Percentiles rank a stretch among this genome's conserved stretches.
Evolutionary conservation across 2,329 filamentous ascomycete species (phyloP).

Genomic region (Aureobasidium sp.): DNA sequence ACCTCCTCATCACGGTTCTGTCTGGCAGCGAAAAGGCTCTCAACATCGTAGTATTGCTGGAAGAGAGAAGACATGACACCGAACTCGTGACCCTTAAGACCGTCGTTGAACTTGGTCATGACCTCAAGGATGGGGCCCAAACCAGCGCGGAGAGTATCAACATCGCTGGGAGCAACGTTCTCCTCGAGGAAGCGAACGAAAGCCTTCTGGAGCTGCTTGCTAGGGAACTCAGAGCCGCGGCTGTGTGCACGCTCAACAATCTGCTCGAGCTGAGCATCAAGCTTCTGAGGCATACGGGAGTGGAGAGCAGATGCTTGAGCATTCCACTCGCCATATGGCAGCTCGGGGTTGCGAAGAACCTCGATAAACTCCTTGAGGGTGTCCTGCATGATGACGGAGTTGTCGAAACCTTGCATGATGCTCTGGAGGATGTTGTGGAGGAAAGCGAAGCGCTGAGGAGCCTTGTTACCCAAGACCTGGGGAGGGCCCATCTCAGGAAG

Average conservation of each 20-base stretch:
- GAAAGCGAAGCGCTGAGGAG: slow-evolving; percentile 76
- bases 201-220: slow-evolving; percentile 76
- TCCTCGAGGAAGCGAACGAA: slow-evolving; percentile 86
- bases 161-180: slow-evolving; percentile 66
- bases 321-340: slow-evolving; percentile 95
- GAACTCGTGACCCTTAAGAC: slow-evolving; percentile 85
- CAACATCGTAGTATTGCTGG: slow-evolving; percentile 72
- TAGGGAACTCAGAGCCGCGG: slow-evolving; percentile 80
- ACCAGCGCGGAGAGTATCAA: slow-evolving; percentile 62
- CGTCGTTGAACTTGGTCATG: slow-evolving; percentile 73
- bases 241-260: slow-evolving; percentile 76
- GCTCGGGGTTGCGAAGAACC: slow-evolving; percentile 78
- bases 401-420: slow-evolving; percentile 90
- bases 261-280: slow-evolving; percentile 73
- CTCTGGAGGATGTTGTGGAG: slow-evolving; percentile 73
- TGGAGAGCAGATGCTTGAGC: slow-evolving; percentile 95
- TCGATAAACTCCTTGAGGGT: slow-evolving; percentile 85
- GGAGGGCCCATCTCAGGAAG: slow-evolving; percentile 81
- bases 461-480: slow-evolving; percentile 82
- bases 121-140: slow-evolving; percentile 71
- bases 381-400: slow-evolving; percentile 87
- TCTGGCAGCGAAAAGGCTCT: slow-evolving; percentile 79
- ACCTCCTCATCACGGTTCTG: slow-evolving; percentile 87
- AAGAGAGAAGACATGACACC: slow-evolving; percentile 72
- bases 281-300: slow-evolving; percentile 90